phyloP scores from a whole-genome alignment of 768 basidiomycete genomes.

The Tulasnella sp. region DNA sequence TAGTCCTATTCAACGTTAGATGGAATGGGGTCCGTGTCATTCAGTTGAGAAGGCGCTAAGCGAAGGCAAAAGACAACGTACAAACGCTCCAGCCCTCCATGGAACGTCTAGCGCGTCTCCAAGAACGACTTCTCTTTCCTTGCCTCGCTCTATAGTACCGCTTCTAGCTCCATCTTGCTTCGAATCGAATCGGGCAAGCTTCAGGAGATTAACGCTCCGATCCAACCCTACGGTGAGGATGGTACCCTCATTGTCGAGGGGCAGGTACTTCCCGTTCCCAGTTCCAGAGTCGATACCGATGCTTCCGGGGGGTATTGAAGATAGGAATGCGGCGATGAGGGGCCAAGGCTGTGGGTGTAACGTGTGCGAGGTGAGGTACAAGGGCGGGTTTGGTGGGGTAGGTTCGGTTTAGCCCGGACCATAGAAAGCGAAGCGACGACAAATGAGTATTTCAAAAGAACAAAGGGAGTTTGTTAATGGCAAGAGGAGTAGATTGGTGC shows the following conservation, averaged over 20 bases:
- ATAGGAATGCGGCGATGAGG: conserved; percentile 71
- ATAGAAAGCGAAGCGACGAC: neutral
- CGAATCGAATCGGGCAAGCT: conserved; percentile 66
- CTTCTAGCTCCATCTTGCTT: neutral
- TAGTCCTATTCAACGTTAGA: conserved; percentile 65
- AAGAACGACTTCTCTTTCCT: conserved; percentile 65
- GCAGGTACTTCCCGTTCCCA: conserved; percentile 96
- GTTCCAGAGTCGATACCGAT: conserved; percentile 93
- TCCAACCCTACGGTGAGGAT: conserved; percentile 81
- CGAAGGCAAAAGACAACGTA: conserved; percentile 43
- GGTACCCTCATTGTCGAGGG: conserved; percentile 55
- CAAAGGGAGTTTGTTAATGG: neutral
- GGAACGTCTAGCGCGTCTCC: conserved; percentile 69
- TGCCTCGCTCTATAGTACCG: conserved; percentile 33
- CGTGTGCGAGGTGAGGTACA: conserved; percentile 3
- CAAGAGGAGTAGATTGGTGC: neutral
- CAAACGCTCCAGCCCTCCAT: conserved; percentile 81
- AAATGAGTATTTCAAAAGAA: neutral
- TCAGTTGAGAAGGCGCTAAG: neutral
- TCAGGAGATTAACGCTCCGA: conserved; percentile 72
- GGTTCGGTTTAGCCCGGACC: neutral
- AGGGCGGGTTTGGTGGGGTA: neutral
- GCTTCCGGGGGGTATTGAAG: conserved; percentile 66
- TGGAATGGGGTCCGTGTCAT: neutral
- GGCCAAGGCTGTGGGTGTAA: conserved; percentile 71